Conservation (phyloP, 257 asterid species). For the Ligustrum vulgare region DNA sequence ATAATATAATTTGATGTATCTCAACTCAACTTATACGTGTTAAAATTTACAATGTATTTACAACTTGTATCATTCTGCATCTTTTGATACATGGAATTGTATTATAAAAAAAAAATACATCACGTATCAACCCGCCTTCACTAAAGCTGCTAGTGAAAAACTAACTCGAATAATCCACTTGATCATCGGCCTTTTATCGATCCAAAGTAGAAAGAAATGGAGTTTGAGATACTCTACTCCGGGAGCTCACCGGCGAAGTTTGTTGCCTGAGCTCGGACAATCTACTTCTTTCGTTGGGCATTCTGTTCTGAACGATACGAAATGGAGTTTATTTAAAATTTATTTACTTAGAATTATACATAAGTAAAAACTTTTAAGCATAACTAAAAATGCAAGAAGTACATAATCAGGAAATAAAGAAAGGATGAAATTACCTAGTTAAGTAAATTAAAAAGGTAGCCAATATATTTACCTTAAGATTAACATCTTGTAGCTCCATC, state of each 20-base stretch:
- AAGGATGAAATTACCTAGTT: neutral
- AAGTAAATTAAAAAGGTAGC: neutral
- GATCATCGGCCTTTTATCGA: constrained; percentile 39
- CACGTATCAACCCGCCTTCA: neutral
- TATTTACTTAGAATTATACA: neutral
- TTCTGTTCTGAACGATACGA: constrained; percentile 55
- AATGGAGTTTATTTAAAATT: neutral
- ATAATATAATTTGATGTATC: neutral
- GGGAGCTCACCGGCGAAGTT: constrained; percentile 38
- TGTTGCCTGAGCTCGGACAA: constrained; percentile 71
- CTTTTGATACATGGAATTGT: neutral
- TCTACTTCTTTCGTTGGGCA: constrained; percentile 61
- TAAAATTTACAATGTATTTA: neutral
- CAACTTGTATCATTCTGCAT: neutral
- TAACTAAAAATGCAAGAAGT: neutral
- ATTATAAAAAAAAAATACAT: neutral
- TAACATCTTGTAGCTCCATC: constrained; percentile 72
- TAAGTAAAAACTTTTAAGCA: neutral
- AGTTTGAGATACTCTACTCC: constrained; percentile 36
- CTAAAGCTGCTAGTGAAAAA: constrained; percentile 7
- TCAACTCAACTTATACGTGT: neutral
- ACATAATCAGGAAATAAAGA: neutral
- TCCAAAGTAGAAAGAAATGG: constrained; percentile 61
- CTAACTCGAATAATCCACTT: constrained; percentile 8
- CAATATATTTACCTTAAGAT: constrained; percentile 61